Percentiles rank a stretch among this genome's conserved stretches.
Conservation (phyloP, 1,284 basidiomycete species). For the Cutaneotrichosporon arboriforme region DNA sequence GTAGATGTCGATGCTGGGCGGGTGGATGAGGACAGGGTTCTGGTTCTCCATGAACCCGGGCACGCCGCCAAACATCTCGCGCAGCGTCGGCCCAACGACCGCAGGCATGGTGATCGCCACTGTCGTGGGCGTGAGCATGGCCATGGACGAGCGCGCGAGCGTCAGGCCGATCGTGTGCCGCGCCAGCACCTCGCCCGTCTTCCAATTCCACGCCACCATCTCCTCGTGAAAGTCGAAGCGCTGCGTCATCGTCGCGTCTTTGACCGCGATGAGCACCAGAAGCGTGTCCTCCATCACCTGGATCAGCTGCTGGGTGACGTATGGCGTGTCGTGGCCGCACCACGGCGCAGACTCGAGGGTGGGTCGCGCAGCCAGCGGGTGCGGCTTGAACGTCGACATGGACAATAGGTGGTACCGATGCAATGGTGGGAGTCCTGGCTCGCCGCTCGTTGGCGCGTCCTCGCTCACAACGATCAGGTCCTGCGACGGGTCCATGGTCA, state of each 20-base stretch:
- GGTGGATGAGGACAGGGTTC: constrained; percentile 7
- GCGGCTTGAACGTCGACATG: constrained; percentile 38
- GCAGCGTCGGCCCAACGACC: neutral
- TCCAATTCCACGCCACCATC: constrained; percentile 47
- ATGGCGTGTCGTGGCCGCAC: constrained; percentile 16
- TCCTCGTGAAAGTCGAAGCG: constrained; percentile 32
- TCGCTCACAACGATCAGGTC: constrained; percentile 46
- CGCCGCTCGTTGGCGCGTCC: neutral
- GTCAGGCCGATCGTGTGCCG: constrained; percentile 8
- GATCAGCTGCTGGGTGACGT: constrained; percentile 36
- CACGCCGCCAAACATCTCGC: constrained; percentile 2
- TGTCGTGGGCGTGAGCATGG: constrained; percentile 14
- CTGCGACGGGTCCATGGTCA: constrained; percentile 48
- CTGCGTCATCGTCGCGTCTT: constrained; percentile 13
- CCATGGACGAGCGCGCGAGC: constrained; percentile 4
- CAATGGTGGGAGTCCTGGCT: constrained; percentile 16
- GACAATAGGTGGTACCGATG: constrained; percentile 44
- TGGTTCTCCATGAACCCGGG: neutral
- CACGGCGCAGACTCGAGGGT: constrained; percentile 37
- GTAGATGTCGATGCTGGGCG: constrained; percentile 39
- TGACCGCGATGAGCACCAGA: constrained; percentile 36
- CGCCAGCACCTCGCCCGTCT: constrained; percentile 40
- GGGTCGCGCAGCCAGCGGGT: constrained; percentile 35
- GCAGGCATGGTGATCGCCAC: constrained; percentile 10
- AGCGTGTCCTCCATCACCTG: constrained; percentile 46